Evolutionary conservation across 495 filamentous ascomycete species (phyloP).

Genomic region (Zalerion maritima): DNA sequence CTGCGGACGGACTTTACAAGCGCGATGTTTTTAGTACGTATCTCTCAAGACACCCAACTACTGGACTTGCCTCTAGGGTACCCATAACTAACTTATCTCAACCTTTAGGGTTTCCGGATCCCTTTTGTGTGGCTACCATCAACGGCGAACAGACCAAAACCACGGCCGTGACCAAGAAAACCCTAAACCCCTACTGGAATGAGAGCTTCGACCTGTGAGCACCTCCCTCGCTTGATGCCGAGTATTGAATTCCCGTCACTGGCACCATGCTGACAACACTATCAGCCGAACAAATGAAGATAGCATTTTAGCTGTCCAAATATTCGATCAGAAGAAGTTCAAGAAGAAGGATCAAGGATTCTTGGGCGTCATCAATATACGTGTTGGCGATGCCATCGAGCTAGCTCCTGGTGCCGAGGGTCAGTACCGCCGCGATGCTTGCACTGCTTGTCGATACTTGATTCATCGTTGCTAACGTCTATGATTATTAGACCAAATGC

Average conservation of each 20-base stretch:
- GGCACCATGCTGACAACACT: slow-evolving; percentile 13
- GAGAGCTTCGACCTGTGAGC: slow-evolving; percentile 92
- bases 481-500: slow-evolving; percentile 55
- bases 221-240: slow-evolving; percentile 5
- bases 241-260: slow-evolving; percentile 1
- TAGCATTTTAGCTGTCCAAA: slow-evolving; percentile 92
- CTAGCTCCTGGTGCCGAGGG: slow-evolving; percentile 80
- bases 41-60: slow-evolving; percentile 11
- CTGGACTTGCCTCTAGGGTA: not conserved
- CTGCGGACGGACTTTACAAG: slow-evolving; percentile 95
- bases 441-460: not conserved
- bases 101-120: slow-evolving; percentile 76
- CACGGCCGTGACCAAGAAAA: slow-evolving; percentile 89
- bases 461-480: slow-evolving; percentile 1
- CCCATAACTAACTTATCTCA: slow-evolving; percentile 11
- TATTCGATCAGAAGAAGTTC: slow-evolving; percentile 99
- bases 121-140: slow-evolving; percentile 92
- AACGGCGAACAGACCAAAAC: slow-evolving; percentile 94
- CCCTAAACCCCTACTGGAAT: slow-evolving; percentile 98
- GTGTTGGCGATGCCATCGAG: slow-evolving; percentile 85
- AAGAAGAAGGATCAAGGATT: slow-evolving; percentile 99
- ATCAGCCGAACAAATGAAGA: slow-evolving; percentile 74
- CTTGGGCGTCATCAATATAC: slow-evolving; percentile 91
- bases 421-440: slow-evolving; percentile 28
- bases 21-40: slow-evolving; percentile 92